phyloP scores from a whole-genome alignment of 2,329 filamentous ascomycete genomes.

The Talaromyces sp. region DNA sequence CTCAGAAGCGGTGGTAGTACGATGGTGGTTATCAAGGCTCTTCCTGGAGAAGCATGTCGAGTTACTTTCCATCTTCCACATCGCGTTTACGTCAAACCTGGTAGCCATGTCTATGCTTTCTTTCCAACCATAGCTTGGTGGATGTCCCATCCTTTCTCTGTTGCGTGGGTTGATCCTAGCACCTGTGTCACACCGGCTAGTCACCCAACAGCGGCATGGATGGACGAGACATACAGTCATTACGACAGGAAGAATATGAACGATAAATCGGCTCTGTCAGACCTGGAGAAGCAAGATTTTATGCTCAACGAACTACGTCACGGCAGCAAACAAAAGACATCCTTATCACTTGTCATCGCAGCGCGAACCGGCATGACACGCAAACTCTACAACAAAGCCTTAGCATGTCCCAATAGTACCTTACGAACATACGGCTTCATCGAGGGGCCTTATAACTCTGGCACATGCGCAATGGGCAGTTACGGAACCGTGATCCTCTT shows the following conservation, averaged over 20 bases:
- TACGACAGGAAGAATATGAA: conserved; percentile 16
- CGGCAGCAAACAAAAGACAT: conserved; percentile 26
- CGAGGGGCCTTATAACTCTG: conserved; percentile 59
- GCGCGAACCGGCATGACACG: conserved; percentile 61
- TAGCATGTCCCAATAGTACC: conserved; percentile 43
- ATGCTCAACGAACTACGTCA: conserved; percentile 4
- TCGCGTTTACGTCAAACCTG: conserved; percentile 50
- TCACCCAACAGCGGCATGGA: conserved; percentile 20
- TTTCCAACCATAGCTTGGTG: conserved; percentile 47
- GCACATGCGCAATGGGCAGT: conserved; percentile 49
- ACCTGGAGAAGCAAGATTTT: conserved; percentile 2
- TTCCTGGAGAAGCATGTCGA: conserved; percentile 56
- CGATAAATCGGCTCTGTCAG: conserved; percentile 31
- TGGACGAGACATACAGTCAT: conserved; percentile 8
- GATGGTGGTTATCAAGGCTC: conserved; percentile 52
- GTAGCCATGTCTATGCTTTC: conserved; percentile 58
- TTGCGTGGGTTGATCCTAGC: conserved; percentile 42
- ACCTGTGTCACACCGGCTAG: conserved; percentile 21
- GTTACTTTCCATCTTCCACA: conserved; percentile 57
- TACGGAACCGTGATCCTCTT: conserved; percentile 64
- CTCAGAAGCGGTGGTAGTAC: conserved; percentile 43
- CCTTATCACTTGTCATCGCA: conserved; percentile 54
- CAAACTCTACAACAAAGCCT: conserved; percentile 54
- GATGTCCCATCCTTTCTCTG: conserved; percentile 48
- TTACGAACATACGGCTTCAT: conserved; percentile 53